These are phyloP conservation scores for Cryptococcus floricola DNA, from an alignment of 1,284 basidiomycete species.

Conservation along the genomic window DNA sequence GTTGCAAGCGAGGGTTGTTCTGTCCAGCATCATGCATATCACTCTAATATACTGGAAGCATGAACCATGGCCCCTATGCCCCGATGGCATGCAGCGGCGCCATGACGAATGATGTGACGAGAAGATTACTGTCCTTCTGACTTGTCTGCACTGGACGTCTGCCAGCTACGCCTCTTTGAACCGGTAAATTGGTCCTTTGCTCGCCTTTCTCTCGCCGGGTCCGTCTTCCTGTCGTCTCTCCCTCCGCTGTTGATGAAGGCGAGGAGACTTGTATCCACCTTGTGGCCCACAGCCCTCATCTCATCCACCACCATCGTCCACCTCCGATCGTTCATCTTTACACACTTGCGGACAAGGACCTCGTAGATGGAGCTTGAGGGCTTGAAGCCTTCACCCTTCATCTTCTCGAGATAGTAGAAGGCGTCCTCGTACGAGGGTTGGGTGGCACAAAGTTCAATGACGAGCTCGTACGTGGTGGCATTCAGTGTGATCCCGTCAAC, in stretches of 20 bases:
- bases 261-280: constrained; percentile 10
- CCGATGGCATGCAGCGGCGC: too few relatives aligned
- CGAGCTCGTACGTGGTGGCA: constrained; percentile 59
- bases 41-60: too few relatives aligned
- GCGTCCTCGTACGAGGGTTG: constrained; percentile 75
- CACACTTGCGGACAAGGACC: constrained; percentile 60
- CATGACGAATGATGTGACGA: too few relatives aligned
- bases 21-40: too few relatives aligned
- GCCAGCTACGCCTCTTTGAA: not conserved
- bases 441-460: constrained; percentile 66
- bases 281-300: constrained; percentile 52
- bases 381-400: constrained; percentile 62
- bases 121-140: not conserved
- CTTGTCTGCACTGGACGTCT: too few relatives aligned
- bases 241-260: constrained; percentile 17
- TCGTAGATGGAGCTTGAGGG: constrained; percentile 62
- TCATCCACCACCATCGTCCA: constrained; percentile 66
- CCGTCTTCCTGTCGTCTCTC: not conserved
- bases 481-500: constrained; percentile 54
- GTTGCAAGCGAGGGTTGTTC: too few relatives aligned
- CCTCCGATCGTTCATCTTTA: constrained; percentile 58
- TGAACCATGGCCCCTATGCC: too few relatives aligned
- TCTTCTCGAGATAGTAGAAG: constrained; percentile 81
- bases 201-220: not conserved
- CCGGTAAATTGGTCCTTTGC: not conserved